Conservation (phyloP, 2,329 filamentous ascomycete species). For the Cladosporium sp. region DNA sequence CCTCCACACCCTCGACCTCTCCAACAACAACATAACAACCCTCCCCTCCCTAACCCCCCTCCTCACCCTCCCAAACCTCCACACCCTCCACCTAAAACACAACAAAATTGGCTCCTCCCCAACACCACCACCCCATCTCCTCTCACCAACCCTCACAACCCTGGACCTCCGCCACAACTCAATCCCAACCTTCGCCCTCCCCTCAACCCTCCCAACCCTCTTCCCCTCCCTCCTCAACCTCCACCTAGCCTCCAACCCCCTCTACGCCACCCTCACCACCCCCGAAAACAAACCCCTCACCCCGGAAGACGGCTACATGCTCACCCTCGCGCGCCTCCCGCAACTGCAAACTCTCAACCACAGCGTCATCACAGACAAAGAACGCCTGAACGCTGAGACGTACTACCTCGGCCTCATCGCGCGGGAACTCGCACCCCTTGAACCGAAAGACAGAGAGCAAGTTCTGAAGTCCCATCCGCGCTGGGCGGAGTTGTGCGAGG, state of each 20-base stretch:
- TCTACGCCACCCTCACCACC: conserved; percentile 58
- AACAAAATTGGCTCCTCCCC: conserved; percentile 55
- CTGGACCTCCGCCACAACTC: conserved; percentile 44
- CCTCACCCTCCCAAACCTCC: conserved; percentile 51
- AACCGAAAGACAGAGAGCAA: conserved; percentile 33
- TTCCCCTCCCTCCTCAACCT: conserved; percentile 73
- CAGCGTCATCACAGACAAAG: conserved; percentile 60
- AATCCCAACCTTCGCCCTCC: conserved; percentile 61
- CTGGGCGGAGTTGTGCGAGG: conserved; percentile 51
- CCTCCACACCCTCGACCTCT: conserved; percentile 50
- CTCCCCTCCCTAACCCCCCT: conserved; percentile 59
- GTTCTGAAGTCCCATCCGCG: conserved; percentile 43
- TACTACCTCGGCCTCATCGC: conserved; percentile 87
- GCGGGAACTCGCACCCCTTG: conserved; percentile 62
- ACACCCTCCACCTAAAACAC: conserved; percentile 61
- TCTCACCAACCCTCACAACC: conserved; percentile 32
- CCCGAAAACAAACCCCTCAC: conserved; percentile 41
- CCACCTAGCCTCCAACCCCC: conserved; percentile 78
- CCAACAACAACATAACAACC: conserved; percentile 49
- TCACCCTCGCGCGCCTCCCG: conserved; percentile 71
- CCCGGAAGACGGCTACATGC: conserved; percentile 81
- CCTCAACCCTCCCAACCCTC: conserved; percentile 60
- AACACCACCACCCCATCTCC: conserved; percentile 16
- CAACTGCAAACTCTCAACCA: conserved; percentile 68
- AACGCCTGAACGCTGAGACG: conserved; percentile 82